Conservation (phyloP, 768 basidiomycete species). For the Tylopilus felleus region DNA sequence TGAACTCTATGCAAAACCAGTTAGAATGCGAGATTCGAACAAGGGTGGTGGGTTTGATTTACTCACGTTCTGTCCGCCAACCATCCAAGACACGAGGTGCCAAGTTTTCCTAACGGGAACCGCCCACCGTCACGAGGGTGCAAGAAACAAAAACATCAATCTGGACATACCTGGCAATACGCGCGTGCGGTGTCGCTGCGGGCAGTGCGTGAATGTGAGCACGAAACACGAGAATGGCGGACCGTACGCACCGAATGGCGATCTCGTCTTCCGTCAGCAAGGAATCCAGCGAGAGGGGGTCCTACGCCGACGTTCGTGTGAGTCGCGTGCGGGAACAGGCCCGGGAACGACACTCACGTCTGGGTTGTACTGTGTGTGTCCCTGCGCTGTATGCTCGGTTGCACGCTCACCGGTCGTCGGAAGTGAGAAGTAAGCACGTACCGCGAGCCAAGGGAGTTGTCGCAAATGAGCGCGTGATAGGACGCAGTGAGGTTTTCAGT, state of each 20-base stretch:
- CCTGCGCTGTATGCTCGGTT: conserved; percentile 14
- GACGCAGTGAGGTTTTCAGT: conserved; percentile 2
- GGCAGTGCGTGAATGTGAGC: conserved; percentile 1
- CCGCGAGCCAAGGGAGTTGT: conserved; percentile 17
- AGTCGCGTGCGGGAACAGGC: neutral
- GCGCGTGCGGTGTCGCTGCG: conserved; percentile 73
- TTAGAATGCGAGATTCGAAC: neutral
- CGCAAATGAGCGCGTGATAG: conserved; percentile 20
- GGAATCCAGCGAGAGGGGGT: conserved; percentile 77
- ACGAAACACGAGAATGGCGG: neutral
- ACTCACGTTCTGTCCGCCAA: conserved; percentile 81
- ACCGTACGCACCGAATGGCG: conserved; percentile 66
- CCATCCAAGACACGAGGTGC: conserved; percentile 85
- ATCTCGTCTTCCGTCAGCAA: conserved; percentile 87
- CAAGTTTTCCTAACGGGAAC: conserved; percentile 63
- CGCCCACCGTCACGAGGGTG: neutral
- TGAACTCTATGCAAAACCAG: conserved; percentile 53
- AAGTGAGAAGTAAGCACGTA: conserved; percentile 10
- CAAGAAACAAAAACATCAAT: neutral
- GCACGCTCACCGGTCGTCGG: neutral
- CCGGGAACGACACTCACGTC: conserved; percentile 11
- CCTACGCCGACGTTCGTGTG: conserved; percentile 44
- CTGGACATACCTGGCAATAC: conserved; percentile 68
- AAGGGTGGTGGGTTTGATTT: neutral
- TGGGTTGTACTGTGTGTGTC: conserved; percentile 19